Conservation (phyloP, 208 protist species). For the Crithidia expoeki region DNA sequence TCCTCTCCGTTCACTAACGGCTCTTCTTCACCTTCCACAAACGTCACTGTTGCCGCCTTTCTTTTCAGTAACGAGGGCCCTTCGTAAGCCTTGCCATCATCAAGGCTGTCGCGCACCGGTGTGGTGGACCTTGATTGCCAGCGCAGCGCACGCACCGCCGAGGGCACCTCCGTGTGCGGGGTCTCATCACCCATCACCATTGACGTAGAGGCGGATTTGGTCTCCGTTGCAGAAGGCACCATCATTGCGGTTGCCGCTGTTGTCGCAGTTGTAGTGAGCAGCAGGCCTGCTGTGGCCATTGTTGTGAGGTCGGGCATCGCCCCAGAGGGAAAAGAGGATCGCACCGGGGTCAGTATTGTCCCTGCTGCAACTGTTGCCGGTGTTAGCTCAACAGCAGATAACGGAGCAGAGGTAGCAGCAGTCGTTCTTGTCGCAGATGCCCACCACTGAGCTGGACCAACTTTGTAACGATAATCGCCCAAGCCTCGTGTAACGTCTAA, state of each 20-base stretch:
- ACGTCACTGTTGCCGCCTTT: not conserved
- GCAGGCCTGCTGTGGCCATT: not conserved
- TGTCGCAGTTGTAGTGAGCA: not conserved
- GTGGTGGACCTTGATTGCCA: conserved; percentile 17
- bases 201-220: not conserved
- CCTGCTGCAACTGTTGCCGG: not conserved
- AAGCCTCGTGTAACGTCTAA: conserved; percentile 76
- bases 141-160: conserved; percentile 12
- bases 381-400: not conserved
- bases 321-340: not conserved
- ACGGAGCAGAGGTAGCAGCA: too few species aligned
- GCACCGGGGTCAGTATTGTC: not conserved
- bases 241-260: not conserved
- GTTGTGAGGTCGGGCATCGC: not conserved
- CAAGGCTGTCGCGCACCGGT: not conserved
- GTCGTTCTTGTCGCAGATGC: not conserved
- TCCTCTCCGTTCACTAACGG: not conserved
- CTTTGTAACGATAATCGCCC: conserved; percentile 67
- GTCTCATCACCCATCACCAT: not conserved
- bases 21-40: not conserved
- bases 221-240: not conserved
- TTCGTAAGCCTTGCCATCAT: not conserved
- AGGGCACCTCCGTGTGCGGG: not conserved
- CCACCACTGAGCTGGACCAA: conserved; percentile 54
- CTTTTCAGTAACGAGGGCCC: not conserved